phyloP scores from a whole-genome alignment of 352 stramenopile genomes.

The Globisporangium lucens region DNA sequence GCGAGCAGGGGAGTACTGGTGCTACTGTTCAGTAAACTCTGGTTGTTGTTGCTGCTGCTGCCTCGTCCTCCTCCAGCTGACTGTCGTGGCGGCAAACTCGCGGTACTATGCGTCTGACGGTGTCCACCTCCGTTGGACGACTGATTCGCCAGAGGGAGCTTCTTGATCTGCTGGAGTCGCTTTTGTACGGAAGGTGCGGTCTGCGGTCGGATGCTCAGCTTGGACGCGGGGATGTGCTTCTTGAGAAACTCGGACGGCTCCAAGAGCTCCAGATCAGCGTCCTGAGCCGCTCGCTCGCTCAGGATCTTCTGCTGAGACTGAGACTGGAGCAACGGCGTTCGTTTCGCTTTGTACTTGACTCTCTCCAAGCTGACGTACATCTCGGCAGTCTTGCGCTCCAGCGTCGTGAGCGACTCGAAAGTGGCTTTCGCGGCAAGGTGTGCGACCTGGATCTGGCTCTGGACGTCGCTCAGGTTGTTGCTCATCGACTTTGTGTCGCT shows the following conservation, averaged over 20 bases:
- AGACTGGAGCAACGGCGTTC: slow-evolving; percentile 1
- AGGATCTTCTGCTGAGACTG: not conserved
- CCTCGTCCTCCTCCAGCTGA: slow-evolving; percentile 1
- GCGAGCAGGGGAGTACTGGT: slow-evolving; percentile 4
- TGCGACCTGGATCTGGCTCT: slow-evolving; percentile 35
- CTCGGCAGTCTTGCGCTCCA: slow-evolving; percentile 43
- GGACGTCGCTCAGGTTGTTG: slow-evolving; percentile 27
- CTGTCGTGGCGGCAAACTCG: not conserved
- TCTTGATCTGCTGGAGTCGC: slow-evolving; percentile 3
- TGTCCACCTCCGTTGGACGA: not conserved
- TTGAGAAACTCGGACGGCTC: slow-evolving; percentile 54
- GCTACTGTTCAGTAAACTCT: slow-evolving; percentile 6
- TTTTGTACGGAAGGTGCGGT: slow-evolving; percentile 30
- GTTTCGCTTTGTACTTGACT: slow-evolving; percentile 10
- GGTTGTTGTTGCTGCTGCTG: not conserved
- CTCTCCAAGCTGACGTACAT: slow-evolving; percentile 59
- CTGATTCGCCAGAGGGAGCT: slow-evolving; percentile 2
- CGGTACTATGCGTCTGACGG: slow-evolving; percentile 1
- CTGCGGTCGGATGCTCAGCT: slow-evolving; percentile 37
- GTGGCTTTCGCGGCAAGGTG: slow-evolving; percentile 39
- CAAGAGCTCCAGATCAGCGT: slow-evolving; percentile 19
- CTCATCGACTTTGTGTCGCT: slow-evolving; percentile 3
- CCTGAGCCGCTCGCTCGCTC: not conserved
- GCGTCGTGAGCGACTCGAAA: slow-evolving; percentile 31
- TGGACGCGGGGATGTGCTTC: slow-evolving; percentile 32